Percentiles rank a stretch among this genome's conserved stretches.
phyloP scores from a whole-genome alignment of 2,329 filamentous ascomycete species.

The Colletotrichum cordylinicola region DNA sequence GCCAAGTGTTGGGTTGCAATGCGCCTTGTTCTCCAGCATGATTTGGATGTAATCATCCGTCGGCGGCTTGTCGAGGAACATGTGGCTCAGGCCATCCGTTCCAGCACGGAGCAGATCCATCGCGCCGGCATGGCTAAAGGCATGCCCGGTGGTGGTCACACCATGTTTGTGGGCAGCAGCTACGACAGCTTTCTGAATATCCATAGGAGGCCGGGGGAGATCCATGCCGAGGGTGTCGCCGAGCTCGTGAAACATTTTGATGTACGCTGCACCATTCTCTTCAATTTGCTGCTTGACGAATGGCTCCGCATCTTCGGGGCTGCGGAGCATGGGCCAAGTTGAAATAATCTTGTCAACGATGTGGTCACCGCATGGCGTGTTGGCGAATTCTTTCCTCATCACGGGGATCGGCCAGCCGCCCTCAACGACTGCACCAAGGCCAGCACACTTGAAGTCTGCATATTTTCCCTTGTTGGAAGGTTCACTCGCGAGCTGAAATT shows the following conservation, averaged over 20 bases:
- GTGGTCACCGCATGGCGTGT: neutral
- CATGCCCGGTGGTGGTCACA: conserved; percentile 31
- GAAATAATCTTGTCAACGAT: conserved; percentile 28
- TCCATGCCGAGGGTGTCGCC: conserved; percentile 42
- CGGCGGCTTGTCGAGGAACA: conserved; percentile 32
- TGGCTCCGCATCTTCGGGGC: conserved; percentile 41
- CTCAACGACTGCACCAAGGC: conserved; percentile 53
- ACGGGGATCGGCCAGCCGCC: conserved; percentile 52
- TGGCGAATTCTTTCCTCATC: conserved; percentile 20
- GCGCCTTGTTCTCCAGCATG: conserved; percentile 27
- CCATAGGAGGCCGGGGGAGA: conserved; percentile 42
- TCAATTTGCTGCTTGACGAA: conserved; percentile 42
- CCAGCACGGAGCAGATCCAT: conserved; percentile 31
- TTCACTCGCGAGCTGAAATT: conserved; percentile 16
- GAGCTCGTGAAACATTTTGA: conserved; percentile 57
- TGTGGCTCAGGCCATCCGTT: conserved; percentile 35
- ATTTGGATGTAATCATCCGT: conserved; percentile 26
- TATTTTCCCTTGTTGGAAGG: conserved; percentile 28
- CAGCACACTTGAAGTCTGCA: conserved; percentile 54
- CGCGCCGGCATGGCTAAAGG: conserved; percentile 28
- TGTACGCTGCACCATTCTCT: conserved; percentile 47
- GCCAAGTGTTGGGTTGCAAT: conserved; percentile 28
- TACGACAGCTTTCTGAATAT: conserved; percentile 50
- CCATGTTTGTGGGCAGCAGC: conserved; percentile 35
- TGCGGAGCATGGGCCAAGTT: conserved; percentile 48